Evolutionary conservation across 176 grass and related monocot species (phyloP), one percentile per base, ranked within the genome.

Genomic region (Oryza rufipogon): DNA sequence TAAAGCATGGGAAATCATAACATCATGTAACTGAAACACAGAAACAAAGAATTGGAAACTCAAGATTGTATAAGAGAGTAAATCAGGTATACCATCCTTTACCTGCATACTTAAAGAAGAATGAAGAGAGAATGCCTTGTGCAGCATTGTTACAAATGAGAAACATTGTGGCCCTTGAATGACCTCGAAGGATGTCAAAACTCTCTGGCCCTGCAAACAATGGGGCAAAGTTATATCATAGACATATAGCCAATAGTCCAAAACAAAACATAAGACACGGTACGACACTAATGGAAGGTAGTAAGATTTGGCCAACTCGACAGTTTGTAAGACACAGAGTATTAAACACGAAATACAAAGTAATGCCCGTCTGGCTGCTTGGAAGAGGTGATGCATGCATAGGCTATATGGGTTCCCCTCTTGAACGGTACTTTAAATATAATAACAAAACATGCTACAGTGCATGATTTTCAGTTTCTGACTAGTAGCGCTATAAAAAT

Each of bases 41-140:
- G 17, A 44, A 16, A 44, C 6, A 38, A 48, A 51, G 36, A 3
- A 66, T 25, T 11, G 13, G 39, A 9, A 32, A 73, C 56, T 11
- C 11, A 81, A 49, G 4, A 71, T 76, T 2, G 11, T 33, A 64
- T 70, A 58, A 78, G 69, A 84, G 74, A 81, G 28, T 80, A 15
- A 76, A 2, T 14, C 58, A 68, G 33, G 49, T 20, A 66, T 20
- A 61, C 33, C 20, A 68, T 72, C 32, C 5, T 9, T 88, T 95
- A 99, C 96, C 96, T 89, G 96, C 96, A 79, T 99, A 99, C 88
- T 99, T 99, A 84, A 99, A 99, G 83, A 99, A 99, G 84, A 99
- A 99, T 51, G 97, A 99, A 68, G 97, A 99, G 25, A 99, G 91
- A 89, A 99, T 99, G 61, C 97, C 97, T 81, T 99, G 97, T 11